Evolutionary conservation across 2,329 filamentous ascomycete species (phyloP).

Genomic region (Xylariaceae sp.): DNA sequence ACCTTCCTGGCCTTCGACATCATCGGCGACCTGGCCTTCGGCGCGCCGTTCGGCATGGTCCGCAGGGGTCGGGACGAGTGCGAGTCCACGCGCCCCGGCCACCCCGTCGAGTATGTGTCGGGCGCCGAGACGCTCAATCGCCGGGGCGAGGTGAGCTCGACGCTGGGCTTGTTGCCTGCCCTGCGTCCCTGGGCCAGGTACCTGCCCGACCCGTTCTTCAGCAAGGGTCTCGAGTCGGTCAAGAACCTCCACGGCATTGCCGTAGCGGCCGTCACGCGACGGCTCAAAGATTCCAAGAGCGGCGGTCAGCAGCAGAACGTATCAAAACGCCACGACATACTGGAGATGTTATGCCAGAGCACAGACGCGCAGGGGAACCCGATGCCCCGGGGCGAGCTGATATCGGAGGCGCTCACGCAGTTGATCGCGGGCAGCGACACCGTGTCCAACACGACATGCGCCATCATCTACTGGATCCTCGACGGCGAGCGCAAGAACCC

Average conservation of each 20-base stretch:
- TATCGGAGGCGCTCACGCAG: conserved; percentile 12
- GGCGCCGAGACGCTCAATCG: conserved; percentile 13
- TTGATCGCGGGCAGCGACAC: conserved; percentile 14
- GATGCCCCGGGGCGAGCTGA: conserved; percentile 8
- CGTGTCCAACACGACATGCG: conserved; percentile 10
- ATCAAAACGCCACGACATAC: conserved; percentile 9
- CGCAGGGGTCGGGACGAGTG: conserved; percentile 12
- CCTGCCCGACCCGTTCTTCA: conserved; percentile 14
- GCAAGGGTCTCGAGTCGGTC: conserved; percentile 6
- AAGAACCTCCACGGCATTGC: conserved; percentile 10
- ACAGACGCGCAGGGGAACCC: conserved; percentile 11
- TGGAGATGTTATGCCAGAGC: conserved; percentile 11
- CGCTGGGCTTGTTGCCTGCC: conserved; percentile 9
- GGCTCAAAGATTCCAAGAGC: conserved; percentile 1
- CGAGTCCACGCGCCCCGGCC: conserved; percentile 3
- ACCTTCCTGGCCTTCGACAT: conserved; percentile 15
- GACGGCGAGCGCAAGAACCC: conserved; percentile 13
- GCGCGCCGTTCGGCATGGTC: conserved; percentile 14
- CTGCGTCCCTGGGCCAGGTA: conserved; percentile 12
- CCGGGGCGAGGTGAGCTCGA: conserved; percentile 9
- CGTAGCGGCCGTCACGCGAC: conserved; percentile 7
- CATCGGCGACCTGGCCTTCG: conserved; percentile 12
- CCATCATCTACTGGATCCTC: conserved; percentile 14
- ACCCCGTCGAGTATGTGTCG: conserved; percentile 8
- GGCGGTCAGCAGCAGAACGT: not conserved